Evolutionary conservation across 2,329 filamentous ascomycete species (phyloP), one percentile per base, ranked within the genome.

Genomic region (Zarea fungicola): DNA sequence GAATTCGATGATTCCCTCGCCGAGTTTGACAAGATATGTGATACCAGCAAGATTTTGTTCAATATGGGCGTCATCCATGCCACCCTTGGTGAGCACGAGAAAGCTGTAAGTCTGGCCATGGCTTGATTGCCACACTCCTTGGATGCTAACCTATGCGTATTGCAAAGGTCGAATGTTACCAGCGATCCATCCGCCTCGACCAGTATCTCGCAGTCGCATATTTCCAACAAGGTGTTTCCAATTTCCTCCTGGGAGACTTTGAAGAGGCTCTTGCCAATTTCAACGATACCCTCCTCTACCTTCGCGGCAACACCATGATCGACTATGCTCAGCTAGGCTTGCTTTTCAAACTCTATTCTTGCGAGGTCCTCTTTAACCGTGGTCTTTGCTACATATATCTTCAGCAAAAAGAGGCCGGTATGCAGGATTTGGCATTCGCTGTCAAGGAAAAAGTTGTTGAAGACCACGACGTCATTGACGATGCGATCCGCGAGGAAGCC

Each of bases 11-110:
- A 92, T 57, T 84, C 93, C 23, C 72, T 97, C 54, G 80, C 77
- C 59, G 81, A 87, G 53, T 97, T 99, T 64, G 87, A 89, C 54
- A 81, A 77, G 58, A 96, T 99, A 61, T 79, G 87, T 53, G 93
- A 97, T 66, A 99, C 93, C 0, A 96, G 93, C 59, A 97, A 96
- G 75, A 99, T 99, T 54, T 76, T 96, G 53, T 99, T 99, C 76
- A 99, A 99, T 64, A 95, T 92, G 69, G 93, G 93, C 58, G 92
- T 99, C 32, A 97, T 99, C 60, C 88, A 96, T 73, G 93, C 93
- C 32, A 97, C 93, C 0, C 76, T 99, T 16, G 93, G 93, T 58
- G 90, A 97, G 66, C 93, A 99, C 70, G 87, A 92, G 65, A 90
- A 89, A 75, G 93, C 93, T 63, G 92, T 96, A 76, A 68, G 89